phyloP scores from a whole-genome alignment of 2,329 filamentous ascomycete genomes.

The Lasiodiplodia sp. region DNA sequence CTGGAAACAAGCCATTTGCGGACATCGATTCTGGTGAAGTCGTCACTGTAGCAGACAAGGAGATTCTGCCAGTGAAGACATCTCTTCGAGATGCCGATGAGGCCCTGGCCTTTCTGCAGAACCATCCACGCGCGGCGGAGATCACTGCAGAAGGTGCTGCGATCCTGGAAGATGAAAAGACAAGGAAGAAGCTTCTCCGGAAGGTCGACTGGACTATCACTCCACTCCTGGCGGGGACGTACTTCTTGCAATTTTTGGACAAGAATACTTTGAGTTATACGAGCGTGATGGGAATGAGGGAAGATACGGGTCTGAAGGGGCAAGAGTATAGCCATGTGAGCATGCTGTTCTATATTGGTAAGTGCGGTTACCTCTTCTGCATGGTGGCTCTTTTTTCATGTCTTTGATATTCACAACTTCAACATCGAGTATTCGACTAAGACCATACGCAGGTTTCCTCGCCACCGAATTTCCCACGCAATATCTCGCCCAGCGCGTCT shows the following conservation, averaged over 20 bases:
- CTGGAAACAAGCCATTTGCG: neutral
- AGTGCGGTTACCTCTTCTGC: neutral
- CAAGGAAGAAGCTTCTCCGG: slow-evolving; percentile 21
- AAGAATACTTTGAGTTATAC: slow-evolving; percentile 68
- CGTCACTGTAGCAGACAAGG: slow-evolving; percentile 8
- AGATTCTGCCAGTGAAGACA: neutral
- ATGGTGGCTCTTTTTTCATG: neutral
- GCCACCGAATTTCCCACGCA: slow-evolving; percentile 72
- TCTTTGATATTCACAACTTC: neutral
- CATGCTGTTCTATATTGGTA: slow-evolving; percentile 34
- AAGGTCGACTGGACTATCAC: slow-evolving; percentile 30
- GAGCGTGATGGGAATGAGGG: slow-evolving; percentile 68
- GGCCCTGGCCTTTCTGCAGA: slow-evolving; percentile 46
- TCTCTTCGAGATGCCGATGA: slow-evolving; percentile 43
- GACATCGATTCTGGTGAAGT: neutral
- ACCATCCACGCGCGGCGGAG: slow-evolving; percentile 38
- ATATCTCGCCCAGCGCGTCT: slow-evolving; percentile 66
- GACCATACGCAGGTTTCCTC: slow-evolving; percentile 40
- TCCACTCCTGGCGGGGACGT: slow-evolving; percentile 60
- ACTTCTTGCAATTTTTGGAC: slow-evolving; percentile 69
- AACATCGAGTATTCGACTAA: neutral
- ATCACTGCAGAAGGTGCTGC: slow-evolving; percentile 40
- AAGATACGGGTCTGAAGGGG: slow-evolving; percentile 53
- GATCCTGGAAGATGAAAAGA: slow-evolving; percentile 38
- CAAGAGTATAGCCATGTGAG: slow-evolving; percentile 34